Evolutionary conservation across 106 monocot species (phyloP).

Genomic region (Dioscorea dumetorum): DNA sequence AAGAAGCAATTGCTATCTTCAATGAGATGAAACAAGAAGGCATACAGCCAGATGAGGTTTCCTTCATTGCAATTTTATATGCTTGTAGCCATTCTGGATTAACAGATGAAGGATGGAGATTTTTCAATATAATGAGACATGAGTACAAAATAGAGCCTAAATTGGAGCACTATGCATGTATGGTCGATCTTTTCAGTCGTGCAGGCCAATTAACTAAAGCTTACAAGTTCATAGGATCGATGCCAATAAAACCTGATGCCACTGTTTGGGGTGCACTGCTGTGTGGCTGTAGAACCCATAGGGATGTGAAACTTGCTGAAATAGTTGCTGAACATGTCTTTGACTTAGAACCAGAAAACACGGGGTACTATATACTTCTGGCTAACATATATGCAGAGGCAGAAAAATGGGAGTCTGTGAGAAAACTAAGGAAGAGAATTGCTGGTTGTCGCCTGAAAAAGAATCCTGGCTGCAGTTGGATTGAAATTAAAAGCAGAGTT

Average conservation of each 20-base stretch:
- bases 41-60: conserved; percentile 38
- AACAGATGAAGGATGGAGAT: conserved; percentile 15
- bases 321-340: conserved; percentile 64
- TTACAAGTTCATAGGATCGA: conserved; percentile 56
- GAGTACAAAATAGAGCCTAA: conserved; percentile 61
- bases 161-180: conserved; percentile 65
- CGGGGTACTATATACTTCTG: conserved; percentile 61
- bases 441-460: conserved; percentile 19
- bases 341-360: conserved; percentile 62
- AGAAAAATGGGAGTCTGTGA: conserved; percentile 60
- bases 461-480: conserved; percentile 60
- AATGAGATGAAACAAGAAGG: conserved; percentile 39
- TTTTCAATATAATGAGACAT: conserved; percentile 60
- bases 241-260: conserved; percentile 63
- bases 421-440: conserved; percentile 38
- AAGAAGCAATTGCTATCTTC: conserved; percentile 39
- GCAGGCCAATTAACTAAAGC: conserved; percentile 51
- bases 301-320: conserved; percentile 73
- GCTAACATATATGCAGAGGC: conserved; percentile 66
- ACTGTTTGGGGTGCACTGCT: conserved; percentile 70
- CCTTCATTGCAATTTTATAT: conserved; percentile 5
- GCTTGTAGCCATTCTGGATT: conserved; percentile 4
- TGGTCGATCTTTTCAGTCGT: conserved; percentile 73
- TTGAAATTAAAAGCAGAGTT: conserved; percentile 43
- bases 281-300: conserved; percentile 59